Conservation (phyloP, 129 eudicot species). For the Calendula officinalis region DNA sequence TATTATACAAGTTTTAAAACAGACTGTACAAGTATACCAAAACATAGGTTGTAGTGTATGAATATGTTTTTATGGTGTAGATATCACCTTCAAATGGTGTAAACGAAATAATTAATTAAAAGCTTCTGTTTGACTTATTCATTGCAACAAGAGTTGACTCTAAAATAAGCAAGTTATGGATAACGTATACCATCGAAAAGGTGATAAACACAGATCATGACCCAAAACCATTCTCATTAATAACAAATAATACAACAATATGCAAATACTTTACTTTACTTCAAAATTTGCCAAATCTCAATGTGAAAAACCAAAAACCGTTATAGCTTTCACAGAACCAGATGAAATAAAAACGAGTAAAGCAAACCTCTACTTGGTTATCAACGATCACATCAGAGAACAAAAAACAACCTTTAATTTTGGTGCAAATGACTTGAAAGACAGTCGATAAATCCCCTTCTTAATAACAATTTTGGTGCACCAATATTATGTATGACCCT, state of each 20-base stretch:
- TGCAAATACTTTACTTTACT: background rate
- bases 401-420: slow-evolving; percentile 1
- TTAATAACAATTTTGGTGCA: background rate
- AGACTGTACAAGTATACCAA: no score
- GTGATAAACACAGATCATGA: no score
- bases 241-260: background rate
- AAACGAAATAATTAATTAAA: no score
- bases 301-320: background rate
- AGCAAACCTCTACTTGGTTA: slow-evolving; percentile 11
- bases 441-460: slow-evolving; percentile 5
- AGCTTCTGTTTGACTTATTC: no score
- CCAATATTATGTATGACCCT: slow-evolving; percentile 6
- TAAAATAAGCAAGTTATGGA: no score
- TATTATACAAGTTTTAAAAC: no score
- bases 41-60: no score
- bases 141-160: no score
- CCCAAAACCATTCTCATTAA: background rate
- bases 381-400: slow-evolving; percentile 7
- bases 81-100: no score
- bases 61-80: no score
- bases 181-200: no score
- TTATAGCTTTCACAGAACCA: background rate
- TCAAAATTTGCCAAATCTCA: slow-evolving; percentile 19
- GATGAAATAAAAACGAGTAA: background rate
- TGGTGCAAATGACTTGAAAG: slow-evolving; percentile 8